These are phyloP conservation scores for Starmerella potacharoeniae DNA, from an alignment of 805 yeast genomes.

Conservation along the genomic window DNA sequence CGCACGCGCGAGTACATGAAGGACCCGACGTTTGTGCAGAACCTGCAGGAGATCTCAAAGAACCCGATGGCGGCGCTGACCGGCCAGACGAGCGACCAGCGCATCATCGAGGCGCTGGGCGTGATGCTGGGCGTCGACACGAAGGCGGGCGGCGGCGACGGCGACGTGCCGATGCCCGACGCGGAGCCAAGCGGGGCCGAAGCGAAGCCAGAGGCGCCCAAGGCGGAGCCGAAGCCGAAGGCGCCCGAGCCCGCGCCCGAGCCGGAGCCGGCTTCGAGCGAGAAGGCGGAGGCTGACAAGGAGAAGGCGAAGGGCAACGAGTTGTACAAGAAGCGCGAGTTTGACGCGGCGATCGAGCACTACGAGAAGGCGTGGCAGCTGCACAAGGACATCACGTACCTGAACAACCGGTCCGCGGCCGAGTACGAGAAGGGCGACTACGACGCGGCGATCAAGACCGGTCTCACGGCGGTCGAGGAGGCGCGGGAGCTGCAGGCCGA, in stretches of 20 bases:
- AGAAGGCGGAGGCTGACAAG: constrained; percentile 31
- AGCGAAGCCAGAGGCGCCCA: constrained; percentile 12
- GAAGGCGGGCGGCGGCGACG: constrained; percentile 25
- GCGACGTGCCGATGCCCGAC: constrained; percentile 18
- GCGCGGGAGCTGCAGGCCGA: constrained; percentile 88
- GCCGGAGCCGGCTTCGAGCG: constrained; percentile 20
- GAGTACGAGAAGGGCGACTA: constrained; percentile 91
- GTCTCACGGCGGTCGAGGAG: constrained; percentile 72
- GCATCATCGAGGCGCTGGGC: constrained; percentile 81
- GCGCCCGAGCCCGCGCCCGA: constrained; percentile 14
- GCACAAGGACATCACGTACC: constrained; percentile 74
- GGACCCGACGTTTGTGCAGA: constrained; percentile 71
- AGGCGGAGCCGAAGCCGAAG: constrained; percentile 12
- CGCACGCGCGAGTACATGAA: constrained; percentile 77
- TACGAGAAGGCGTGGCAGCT: constrained; percentile 81
- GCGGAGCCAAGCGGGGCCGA: constrained; percentile 16
- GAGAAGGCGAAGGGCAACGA: constrained; percentile 78
- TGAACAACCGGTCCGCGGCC: constrained; percentile 96
- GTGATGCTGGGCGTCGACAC: constrained; percentile 67
- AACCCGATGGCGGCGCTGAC: constrained; percentile 68
- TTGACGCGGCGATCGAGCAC: constrained; percentile 81
- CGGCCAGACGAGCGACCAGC: constrained; percentile 42
- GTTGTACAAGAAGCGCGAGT: constrained; percentile 73
- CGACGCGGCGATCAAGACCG: constrained; percentile 71
- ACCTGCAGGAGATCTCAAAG: constrained; percentile 41